phyloP scores from a whole-genome alignment of 164 flowering plant species.

The Vitis rupestris region DNA sequence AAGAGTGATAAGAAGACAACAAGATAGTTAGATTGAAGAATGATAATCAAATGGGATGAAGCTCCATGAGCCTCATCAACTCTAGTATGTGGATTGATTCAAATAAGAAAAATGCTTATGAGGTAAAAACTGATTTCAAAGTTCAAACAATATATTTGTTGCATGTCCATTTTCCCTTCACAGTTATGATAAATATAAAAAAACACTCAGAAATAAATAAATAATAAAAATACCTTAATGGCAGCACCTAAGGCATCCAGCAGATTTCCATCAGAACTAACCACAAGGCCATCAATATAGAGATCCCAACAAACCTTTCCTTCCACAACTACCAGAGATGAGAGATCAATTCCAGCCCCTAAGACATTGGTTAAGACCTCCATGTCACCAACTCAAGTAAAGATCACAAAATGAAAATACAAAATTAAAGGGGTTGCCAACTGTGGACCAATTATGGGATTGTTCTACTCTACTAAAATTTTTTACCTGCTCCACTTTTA shows the following conservation, averaged over 20 bases:
- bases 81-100: too few species aligned
- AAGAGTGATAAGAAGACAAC: too few species aligned
- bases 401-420: neutral
- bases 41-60: too few species aligned
- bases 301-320: constrained; percentile 97
- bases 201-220: neutral
- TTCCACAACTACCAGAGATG: constrained; percentile 67
- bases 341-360: constrained; percentile 92
- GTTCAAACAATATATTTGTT: too few species aligned
- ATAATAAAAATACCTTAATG: constrained; percentile 63
- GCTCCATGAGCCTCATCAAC: too few species aligned
- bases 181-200: neutral
- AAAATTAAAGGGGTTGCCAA: too few species aligned
- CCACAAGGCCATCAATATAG: constrained; percentile 86
- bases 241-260: constrained; percentile 92
- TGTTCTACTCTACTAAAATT: too few species aligned
- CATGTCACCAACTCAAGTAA: neutral
- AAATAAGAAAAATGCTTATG: too few species aligned
- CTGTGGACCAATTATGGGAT: too few species aligned
- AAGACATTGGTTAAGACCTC: constrained; percentile 7
- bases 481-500: constrained; percentile 85
- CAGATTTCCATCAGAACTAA: constrained; percentile 89
- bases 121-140: too few species aligned
- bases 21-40: too few species aligned
- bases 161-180: too few species aligned